A percentile compares a stretch with the other conserved stretches of the same genome.
Conservation (phyloP, 768 basidiomycete species). For the Exsudoporus frostii region DNA sequence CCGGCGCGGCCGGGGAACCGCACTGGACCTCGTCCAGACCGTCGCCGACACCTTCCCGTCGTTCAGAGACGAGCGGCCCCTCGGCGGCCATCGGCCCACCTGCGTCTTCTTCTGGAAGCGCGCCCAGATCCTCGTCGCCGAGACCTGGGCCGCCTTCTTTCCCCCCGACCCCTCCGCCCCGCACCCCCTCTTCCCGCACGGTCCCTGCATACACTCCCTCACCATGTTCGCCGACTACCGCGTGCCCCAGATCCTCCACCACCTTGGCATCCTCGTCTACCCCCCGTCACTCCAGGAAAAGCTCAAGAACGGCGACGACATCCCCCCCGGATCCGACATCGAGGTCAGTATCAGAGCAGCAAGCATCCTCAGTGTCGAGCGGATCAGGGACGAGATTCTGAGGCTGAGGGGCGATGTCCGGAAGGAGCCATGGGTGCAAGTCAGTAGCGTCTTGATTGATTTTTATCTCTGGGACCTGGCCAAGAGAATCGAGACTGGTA, state of each 20-base stretch:
- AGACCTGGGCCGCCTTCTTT: constrained; percentile 91
- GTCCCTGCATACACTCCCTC: constrained; percentile 62
- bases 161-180: constrained; percentile 42
- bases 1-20: constrained; percentile 55
- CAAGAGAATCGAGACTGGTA: constrained; percentile 65
- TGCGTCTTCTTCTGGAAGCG: constrained; percentile 82
- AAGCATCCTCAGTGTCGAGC: constrained; percentile 78
- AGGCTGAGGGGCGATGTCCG: constrained; percentile 29
- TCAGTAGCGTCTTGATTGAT: constrained; percentile 83
- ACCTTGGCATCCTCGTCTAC: constrained; percentile 73
- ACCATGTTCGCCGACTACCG: constrained; percentile 97
- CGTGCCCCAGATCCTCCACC: constrained; percentile 88
- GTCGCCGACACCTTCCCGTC: constrained; percentile 68
- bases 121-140: constrained; percentile 87
- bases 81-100: constrained; percentile 59
- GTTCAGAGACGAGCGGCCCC: constrained; percentile 67
- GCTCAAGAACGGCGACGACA: constrained; percentile 41
- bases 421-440: constrained; percentile 10
- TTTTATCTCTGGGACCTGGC: constrained; percentile 91
- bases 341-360: constrained; percentile 80
- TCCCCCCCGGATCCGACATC: constrained; percentile 58
- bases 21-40: constrained; percentile 70
- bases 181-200: constrained; percentile 74
- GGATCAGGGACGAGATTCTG: constrained; percentile 59
- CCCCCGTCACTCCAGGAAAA: constrained; percentile 54